Evolutionary conservation across 2,329 filamentous ascomycete species (phyloP), one percentile per base, ranked within the genome.

Genomic region (Teratosphaeria destructans): DNA sequence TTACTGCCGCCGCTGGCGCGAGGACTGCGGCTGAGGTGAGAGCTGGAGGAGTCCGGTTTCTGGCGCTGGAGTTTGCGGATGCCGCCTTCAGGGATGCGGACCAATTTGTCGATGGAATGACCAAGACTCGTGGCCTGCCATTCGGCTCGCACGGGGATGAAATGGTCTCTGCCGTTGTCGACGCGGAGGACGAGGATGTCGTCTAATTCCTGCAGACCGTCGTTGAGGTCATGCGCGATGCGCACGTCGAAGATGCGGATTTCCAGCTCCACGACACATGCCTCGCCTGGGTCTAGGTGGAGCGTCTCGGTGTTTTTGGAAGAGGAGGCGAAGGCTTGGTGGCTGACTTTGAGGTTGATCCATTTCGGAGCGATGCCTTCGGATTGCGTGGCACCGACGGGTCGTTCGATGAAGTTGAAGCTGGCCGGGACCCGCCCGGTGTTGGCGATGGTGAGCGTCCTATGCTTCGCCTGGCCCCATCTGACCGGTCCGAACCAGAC

Each of bases 171-270:
- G 0, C 95, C 95, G 57, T 87, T 84, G 11, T 85, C 81, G 5
- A 99, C 89, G 0, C 91, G 85, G 8, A 99, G 79, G 1, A 99
- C 87, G 7, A 99, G 78, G 3, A 99, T 86, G 64, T 97, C 91
- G 63, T 97, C 93, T 0, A 99, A 77, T 7, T 77, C 77, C 3
- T 78, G 71, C 1, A 79, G 78, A 16, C 83, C 84, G 58, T 87
- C 80, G 65, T 97, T 97, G 43, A 99, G 79, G 2, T 80, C 76
- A 19, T 82, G 84, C 0, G 90, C 84, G 19, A 87, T 81, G 0
- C 80, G 73, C 3, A 89, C 73, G 53, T 85, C 81, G 3, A 81
- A 80, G 10, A 97, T 80, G 49, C 85, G 80, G 0, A 88, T 77
- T 43, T 86, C 84, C 0, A 99, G 71, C 16, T 87, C 77, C 0